Evolutionary conservation across 108 stramenopile species (phyloP).

Genomic region (Skeletonema grethae): DNA sequence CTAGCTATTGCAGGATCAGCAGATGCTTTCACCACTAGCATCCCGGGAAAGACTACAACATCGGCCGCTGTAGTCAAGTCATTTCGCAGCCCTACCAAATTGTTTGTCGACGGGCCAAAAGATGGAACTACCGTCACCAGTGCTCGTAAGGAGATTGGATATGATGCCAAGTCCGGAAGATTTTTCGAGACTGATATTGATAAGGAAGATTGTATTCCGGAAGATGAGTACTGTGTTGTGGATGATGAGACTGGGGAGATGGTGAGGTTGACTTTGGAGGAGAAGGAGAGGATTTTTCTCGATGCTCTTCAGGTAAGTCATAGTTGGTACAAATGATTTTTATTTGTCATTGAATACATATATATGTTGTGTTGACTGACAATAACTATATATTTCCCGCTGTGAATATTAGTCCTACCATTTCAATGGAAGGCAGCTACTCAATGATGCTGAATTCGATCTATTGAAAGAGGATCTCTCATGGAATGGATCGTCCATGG

Average conservation of each 20-base stretch:
- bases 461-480: slow-evolving; percentile 91
- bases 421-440: slow-evolving; percentile 80
- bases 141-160: slow-evolving; percentile 70
- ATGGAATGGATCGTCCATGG: slow-evolving; percentile 85
- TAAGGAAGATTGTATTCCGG: slow-evolving; percentile 71
- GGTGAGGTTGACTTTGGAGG: slow-evolving; percentile 79
- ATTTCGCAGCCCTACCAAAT: slow-evolving; percentile 9
- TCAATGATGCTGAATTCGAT: slow-evolving; percentile 91
- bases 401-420: slow-evolving; percentile 70
- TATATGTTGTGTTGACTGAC: not conserved
- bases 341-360: not conserved
- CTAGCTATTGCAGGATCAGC: slow-evolving; percentile 19
- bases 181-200: slow-evolving; percentile 76
- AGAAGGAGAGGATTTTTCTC: slow-evolving; percentile 95
- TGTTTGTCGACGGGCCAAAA: slow-evolving; percentile 39
- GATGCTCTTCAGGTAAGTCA: slow-evolving; percentile 87
- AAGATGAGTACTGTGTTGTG: slow-evolving; percentile 82
- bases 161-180: slow-evolving; percentile 65
- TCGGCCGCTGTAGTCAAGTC: not conserved
- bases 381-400: not conserved
- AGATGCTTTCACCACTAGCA: slow-evolving; percentile 32
- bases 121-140: slow-evolving; percentile 50
- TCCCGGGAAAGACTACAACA: slow-evolving; percentile 9
- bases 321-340: not conserved
- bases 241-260: slow-evolving; percentile 69